Evolutionary conservation across 2,329 filamentous ascomycete species (phyloP), one percentile per base, ranked within the genome.

Genomic region (Aspergillus fumigatiaffinis): DNA sequence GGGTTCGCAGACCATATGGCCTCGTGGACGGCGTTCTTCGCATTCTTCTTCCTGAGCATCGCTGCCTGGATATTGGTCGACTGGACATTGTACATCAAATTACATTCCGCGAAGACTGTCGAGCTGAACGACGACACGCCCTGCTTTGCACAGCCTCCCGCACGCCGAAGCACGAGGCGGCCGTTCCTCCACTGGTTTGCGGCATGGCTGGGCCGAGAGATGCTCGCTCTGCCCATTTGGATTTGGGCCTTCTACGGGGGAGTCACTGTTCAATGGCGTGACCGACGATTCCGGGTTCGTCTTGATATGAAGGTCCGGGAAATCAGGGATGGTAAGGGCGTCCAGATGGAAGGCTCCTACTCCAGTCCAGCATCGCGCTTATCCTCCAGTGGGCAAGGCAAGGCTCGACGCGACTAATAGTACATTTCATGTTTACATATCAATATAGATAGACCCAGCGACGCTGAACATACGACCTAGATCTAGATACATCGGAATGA

Each of bases 211-310:
- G 91, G 89, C 0, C 82, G 94, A 32, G 94, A 99, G 75, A 63
- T 84, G 0, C 79, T 97, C 8, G 92, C 94, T 0, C 78, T 96
- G 49, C 92, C 92, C 0, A 88, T 99, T 58, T 99, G 94, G 94
- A 78, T 85, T 0, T 92, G 88, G 84, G 94, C 94, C 0, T 90
- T 97, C 21, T 85, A 91, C 65, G 88, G 93, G n/a, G 94, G 94
- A 0, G 86, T 89, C 1, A 93, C 87, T 0, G 91, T 99, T 0
- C 84, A 84, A 53, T 99, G 94, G 95, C 81, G 94, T 55, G 93
- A 92, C 0, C 87, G 87, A 67, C 83, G 79, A 28, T 97, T 97
- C 71, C 84, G 84, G 66, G 92, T 97, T 1, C 85, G 88, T 1
- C 82, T 91, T 64, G 90, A 97, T 71, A 93, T 93, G 81, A 90